Base-by-base conservation (phyloP, 352 stramenopile genomes). In the Phytophthora rubi region DNA sequence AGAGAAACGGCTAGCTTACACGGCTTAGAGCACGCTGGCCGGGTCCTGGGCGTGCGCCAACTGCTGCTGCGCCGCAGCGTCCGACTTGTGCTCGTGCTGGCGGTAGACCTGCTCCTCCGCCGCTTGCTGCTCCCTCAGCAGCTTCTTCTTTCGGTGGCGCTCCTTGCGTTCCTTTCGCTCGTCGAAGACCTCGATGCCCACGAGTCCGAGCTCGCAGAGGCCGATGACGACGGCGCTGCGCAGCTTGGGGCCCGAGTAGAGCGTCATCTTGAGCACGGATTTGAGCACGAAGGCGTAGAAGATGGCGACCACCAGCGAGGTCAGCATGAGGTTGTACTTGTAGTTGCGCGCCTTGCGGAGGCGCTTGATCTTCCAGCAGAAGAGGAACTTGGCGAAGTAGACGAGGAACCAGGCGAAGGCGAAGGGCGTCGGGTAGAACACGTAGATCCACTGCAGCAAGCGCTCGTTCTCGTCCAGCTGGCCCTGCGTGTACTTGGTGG, bases 301-400 rank as follows among this genome's bases (percentile, higher is more conserved):
- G 12, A 83, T 45, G 9, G 83, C 80, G 13, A 82, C 67, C 16
- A 85, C 64, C 33, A 93, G 71, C 8, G 82, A 89, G 30, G 77
- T 73, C 59, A 91, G 75, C 71, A 93, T 83, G 53, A 93, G 70
- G 62, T 93, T 93, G 81, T 93, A 93, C 64, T 89, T 89, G 78
- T 91, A 93, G 71, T 93, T 91, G 54, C 81, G 83, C 39, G 83
- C 77, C 65, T 91, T 91, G 61, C 86, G 80, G 62, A 93, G 76
- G 0, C 83, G 82, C 62, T 93, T 91, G 72, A 93, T 92, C 65
- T 82, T 81, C 72, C 77, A 87, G 75, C 82, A 84, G 53, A 87
- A 91, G 62, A 93, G 71, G 54, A 93, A 93, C 74, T 93, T 91
- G 62, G 77, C 83, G 67, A 93, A 92, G 71, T 93, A 93, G 30